Evolutionary conservation across 2,329 filamentous ascomycete genomes (phyloP).

Genomic region (Alternaria postmessia): DNA sequence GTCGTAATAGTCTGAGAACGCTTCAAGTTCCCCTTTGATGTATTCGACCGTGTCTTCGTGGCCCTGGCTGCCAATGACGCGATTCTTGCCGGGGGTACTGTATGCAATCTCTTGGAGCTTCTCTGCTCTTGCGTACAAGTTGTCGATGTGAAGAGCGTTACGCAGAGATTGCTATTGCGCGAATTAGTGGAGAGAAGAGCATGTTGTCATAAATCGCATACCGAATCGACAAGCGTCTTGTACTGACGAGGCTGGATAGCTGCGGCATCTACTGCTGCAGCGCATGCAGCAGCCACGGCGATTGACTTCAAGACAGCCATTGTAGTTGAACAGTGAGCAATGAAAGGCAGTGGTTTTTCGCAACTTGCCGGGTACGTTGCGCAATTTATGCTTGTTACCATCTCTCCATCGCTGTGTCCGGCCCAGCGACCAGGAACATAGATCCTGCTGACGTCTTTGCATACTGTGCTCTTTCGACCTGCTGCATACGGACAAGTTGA

Average conservation of each 20-base stretch:
- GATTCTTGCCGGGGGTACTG: conserved; percentile 49
- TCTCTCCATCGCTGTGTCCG: conserved; percentile 4
- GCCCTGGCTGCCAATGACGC: conserved; percentile 52
- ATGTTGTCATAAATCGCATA: conserved; percentile 8
- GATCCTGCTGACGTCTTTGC: conserved; percentile 19
- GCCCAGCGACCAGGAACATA: conserved; percentile 20
- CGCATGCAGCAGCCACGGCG: conserved; percentile 30
- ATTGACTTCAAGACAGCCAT: conserved; percentile 36
- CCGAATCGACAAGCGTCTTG: conserved; percentile 38
- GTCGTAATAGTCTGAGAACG: conserved; percentile 49
- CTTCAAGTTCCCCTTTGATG: conserved; percentile 43
- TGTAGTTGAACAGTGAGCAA: neutral
- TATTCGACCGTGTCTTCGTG: conserved; percentile 53
- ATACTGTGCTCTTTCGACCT: conserved; percentile 23
- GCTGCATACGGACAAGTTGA: conserved; percentile 25
- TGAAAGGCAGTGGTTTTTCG: conserved; percentile 3
- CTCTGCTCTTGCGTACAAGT: conserved; percentile 40
- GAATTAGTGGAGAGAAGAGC: neutral
- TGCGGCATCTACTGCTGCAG: conserved; percentile 29
- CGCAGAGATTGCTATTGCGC: conserved; percentile 32
- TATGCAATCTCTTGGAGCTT: conserved; percentile 52
- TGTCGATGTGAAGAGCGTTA: conserved; percentile 35
- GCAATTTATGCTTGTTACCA: conserved; percentile 24
- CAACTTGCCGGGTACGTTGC: conserved; percentile 1
- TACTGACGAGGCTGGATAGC: conserved; percentile 33